phyloP scores from a whole-genome alignment of 306 rosid species.

The Casuarina equisetifolia region DNA sequence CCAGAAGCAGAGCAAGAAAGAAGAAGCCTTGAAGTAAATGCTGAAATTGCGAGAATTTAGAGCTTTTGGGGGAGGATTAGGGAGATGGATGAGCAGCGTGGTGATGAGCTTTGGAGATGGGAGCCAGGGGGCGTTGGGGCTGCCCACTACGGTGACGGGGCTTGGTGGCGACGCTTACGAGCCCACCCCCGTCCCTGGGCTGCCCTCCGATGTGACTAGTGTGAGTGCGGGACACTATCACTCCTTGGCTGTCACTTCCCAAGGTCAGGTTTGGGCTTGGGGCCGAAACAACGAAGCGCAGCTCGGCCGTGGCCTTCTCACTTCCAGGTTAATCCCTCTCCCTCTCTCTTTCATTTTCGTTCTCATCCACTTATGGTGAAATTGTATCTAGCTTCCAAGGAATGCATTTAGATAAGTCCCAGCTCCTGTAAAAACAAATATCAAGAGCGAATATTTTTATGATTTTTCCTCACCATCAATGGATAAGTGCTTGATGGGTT shows the following conservation, averaged over 20 bases:
- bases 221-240: conserved; percentile 83
- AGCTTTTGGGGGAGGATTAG: not conserved
- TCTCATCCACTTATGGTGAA: not conserved
- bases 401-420: too few relatives aligned
- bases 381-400: not conserved
- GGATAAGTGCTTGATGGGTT: not conserved
- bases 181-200: conserved; percentile 53
- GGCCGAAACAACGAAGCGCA: conserved; percentile 84
- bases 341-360: not conserved
- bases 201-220: conserved; percentile 56
- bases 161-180: conserved; percentile 65
- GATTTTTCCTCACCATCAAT: too few relatives aligned
- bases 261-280: conserved; percentile 83
- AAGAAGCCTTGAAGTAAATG: not conserved
- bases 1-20: not conserved
- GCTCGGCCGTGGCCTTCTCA: conserved; percentile 68
- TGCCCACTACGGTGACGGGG: conserved; percentile 54
- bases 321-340: conserved; percentile 43
- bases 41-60: not conserved
- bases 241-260: conserved; percentile 68
- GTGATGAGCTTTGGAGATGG: conserved; percentile 95
- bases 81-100: conserved; percentile 53
- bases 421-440: too few relatives aligned
- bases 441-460: too few relatives aligned
- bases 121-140: conserved; percentile 79